phyloP scores from a whole-genome alignment of 257 asterid species.

The Penstemon barbatus region DNA sequence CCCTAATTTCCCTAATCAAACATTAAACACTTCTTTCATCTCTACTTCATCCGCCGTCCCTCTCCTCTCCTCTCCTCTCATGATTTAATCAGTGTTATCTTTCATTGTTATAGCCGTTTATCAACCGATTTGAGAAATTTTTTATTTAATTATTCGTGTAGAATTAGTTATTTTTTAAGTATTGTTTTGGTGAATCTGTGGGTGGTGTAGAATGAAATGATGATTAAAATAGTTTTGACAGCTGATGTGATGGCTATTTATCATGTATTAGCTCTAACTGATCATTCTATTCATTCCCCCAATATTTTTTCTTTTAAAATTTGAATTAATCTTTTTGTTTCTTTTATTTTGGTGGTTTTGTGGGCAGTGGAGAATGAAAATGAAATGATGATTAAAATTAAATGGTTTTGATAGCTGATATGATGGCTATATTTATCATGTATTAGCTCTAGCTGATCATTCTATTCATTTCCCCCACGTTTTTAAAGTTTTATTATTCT shows the following conservation, averaged over 20 bases:
- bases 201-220: conserved; percentile 31
- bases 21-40: not conserved
- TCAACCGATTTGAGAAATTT: not conserved
- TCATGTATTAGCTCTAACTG: conserved; percentile 49
- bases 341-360: not conserved
- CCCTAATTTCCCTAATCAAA: not conserved
- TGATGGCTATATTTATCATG: conserved; percentile 53
- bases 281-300: conserved; percentile 24
- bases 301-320: too few species aligned
- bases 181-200: not conserved
- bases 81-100: not conserved
- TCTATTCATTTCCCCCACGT: not conserved
- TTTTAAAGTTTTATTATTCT: too few species aligned
- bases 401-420: conserved; percentile 38
- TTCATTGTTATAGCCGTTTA: not conserved
- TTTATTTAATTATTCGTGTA: not conserved
- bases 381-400: conserved; percentile 30
- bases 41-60: conserved; percentile 18
- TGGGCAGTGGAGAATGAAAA: conserved; percentile 27
- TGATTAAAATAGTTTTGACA: conserved; percentile 25
- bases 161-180: not conserved
- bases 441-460: conserved; percentile 80
- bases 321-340: not conserved
- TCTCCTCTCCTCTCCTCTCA: not conserved
- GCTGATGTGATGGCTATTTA: conserved; percentile 38